Conservation (phyloP, 768 basidiomycete species). For the Pseudohyphozyma bogoriensis region DNA sequence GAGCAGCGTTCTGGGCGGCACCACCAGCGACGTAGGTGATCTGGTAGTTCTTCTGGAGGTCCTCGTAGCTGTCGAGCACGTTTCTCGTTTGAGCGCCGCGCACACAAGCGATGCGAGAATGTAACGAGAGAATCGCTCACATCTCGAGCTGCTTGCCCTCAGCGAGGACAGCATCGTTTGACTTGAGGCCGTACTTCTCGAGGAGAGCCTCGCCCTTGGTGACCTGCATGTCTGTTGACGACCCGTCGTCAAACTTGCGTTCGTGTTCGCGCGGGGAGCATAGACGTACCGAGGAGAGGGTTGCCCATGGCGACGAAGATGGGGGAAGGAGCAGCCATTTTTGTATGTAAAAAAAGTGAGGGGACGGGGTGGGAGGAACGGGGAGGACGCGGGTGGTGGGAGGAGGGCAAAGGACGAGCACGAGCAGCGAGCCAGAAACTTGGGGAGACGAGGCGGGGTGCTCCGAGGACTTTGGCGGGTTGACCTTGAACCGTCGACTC, state of each 20-base stretch:
- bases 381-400: too few relatives aligned
- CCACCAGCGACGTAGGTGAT: conserved; percentile 93
- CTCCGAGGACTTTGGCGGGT: too few relatives aligned
- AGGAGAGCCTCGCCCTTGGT: conserved; percentile 70
- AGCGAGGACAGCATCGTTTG: conserved; percentile 93
- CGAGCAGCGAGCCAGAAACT: too few relatives aligned
- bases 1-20: conserved; percentile 91
- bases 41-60: conserved; percentile 62
- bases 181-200: conserved; percentile 77
- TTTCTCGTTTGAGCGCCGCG: neutral
- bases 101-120: neutral
- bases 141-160: conserved; percentile 77
- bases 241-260: neutral
- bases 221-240: conserved; percentile 69
- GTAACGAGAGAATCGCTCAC: conserved; percentile 46
- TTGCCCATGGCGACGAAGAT: conserved; percentile 84
- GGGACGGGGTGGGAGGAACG: too few relatives aligned
- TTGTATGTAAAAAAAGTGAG: too few relatives aligned
- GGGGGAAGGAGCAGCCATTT: conserved; percentile 44
- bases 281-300: conserved; percentile 55
- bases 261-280: neutral
- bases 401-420: too few relatives aligned
- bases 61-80: conserved; percentile 60
- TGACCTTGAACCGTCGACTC: too few relatives aligned
- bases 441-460: too few relatives aligned